Percentiles rank a stretch among this genome's conserved stretches.
These are phyloP conservation scores for Streptanthus diversifolius DNA, from an alignment of 345 rosid genomes.

Conservation along the genomic window DNA sequence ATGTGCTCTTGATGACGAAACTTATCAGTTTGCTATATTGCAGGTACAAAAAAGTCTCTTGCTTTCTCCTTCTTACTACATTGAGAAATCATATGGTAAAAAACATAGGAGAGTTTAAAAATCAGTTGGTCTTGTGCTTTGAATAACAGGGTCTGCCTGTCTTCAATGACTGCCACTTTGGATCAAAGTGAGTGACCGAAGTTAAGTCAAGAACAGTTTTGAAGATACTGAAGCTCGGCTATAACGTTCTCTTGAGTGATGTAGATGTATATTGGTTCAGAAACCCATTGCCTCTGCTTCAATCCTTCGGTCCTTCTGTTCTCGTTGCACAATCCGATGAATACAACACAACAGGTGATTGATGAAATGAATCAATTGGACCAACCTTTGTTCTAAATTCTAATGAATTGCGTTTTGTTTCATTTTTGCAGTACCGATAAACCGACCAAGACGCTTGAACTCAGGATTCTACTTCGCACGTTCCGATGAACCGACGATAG, in stretches of 20 bases:
- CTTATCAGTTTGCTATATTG: slow-evolving; percentile 61
- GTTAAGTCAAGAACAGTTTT: slow-evolving; percentile 85
- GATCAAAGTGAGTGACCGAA: slow-evolving; percentile 84
- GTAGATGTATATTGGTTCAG: slow-evolving; percentile 89
- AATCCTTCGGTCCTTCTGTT: slow-evolving; percentile 65
- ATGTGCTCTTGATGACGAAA: slow-evolving; percentile 84
- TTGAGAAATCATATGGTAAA: background rate
- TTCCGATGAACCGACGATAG: slow-evolving; percentile 54
- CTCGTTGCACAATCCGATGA: slow-evolving; percentile 86
- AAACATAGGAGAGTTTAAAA: background rate
- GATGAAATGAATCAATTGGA: slow-evolving; percentile 4
- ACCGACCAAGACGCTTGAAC: slow-evolving; percentile 82
- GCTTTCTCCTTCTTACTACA: background rate
- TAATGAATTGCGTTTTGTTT: background rate
- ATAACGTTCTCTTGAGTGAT: slow-evolving; percentile 82
- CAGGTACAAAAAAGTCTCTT: slow-evolving; percentile 48
- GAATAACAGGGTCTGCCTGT: slow-evolving; percentile 71
- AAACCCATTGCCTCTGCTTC: slow-evolving; percentile 68
- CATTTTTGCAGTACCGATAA: slow-evolving; percentile 57
- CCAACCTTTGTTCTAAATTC: background rate
- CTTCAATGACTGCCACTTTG: slow-evolving; percentile 88
- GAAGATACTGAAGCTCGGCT: slow-evolving; percentile 78
- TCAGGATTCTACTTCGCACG: slow-evolving; percentile 85
- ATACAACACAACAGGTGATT: slow-evolving; percentile 64
- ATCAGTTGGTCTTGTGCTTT: slow-evolving; percentile 8